phyloP scores from a whole-genome alignment of 768 basidiomycete species.

The Calocybe indica region DNA sequence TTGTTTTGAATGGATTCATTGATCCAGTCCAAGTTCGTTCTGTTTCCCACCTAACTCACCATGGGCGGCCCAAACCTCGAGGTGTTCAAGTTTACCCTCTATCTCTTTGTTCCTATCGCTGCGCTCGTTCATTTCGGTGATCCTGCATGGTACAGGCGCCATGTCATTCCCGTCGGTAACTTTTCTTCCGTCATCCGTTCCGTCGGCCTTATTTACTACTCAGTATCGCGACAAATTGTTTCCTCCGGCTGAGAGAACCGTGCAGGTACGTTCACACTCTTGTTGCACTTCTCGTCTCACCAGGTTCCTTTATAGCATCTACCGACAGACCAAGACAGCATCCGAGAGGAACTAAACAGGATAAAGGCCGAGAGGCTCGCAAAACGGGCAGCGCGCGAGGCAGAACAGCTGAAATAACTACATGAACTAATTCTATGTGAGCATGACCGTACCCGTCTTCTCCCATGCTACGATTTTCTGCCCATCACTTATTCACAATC shows the following conservation, averaged over 20 bases:
- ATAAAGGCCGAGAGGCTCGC: slow-evolving; percentile 55
- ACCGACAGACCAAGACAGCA: slow-evolving; percentile 58
- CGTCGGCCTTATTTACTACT: not conserved
- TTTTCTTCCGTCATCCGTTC: not conserved
- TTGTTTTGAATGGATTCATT: too few species aligned
- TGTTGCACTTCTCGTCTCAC: not conserved
- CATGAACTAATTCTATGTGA: not conserved
- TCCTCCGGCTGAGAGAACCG: slow-evolving; percentile 52
- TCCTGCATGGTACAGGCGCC: slow-evolving; percentile 75
- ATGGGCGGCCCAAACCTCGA: slow-evolving; percentile 66
- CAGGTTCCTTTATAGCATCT: slow-evolving; percentile 36
- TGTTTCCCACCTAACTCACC: not conserved
- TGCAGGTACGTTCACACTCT: slow-evolving; percentile 31
- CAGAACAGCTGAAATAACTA: slow-evolving; percentile 19
- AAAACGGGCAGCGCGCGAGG: slow-evolving; percentile 40
- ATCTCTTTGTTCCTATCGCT: slow-evolving; percentile 78
- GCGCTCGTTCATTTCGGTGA: slow-evolving; percentile 84
- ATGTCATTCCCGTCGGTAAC: slow-evolving; percentile 64
- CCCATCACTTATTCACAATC: slow-evolving; percentile 18
- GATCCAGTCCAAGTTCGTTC: not conserved
- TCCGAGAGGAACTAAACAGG: slow-evolving; percentile 65
- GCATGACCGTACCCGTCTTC: not conserved
- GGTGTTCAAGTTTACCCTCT: slow-evolving; percentile 84
- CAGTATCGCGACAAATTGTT: slow-evolving; percentile 74
- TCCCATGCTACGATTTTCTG: not conserved